Conservation (phyloP, 331 rosid species). For the Malus hybrid region DNA sequence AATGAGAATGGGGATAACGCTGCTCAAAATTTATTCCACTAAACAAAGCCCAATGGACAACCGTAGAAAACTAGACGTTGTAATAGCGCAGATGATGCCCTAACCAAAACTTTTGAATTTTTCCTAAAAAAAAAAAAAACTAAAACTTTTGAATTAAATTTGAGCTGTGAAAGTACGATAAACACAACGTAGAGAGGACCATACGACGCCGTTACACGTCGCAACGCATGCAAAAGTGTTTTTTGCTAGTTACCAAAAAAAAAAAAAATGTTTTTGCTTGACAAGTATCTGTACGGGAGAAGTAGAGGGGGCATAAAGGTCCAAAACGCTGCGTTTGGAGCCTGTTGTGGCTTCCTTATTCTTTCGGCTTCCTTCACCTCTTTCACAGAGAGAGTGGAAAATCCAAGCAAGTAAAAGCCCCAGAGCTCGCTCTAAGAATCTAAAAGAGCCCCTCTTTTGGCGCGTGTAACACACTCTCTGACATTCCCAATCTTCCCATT, state of each 20-base stretch:
- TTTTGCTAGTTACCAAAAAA: not conserved
- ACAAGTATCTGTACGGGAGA: not conserved
- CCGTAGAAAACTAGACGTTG: not conserved
- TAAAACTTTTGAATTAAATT: not conserved
- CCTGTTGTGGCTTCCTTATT: not conserved
- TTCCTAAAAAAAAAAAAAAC: no score
- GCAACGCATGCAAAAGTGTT: not conserved
- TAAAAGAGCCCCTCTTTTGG: slow-evolving; percentile 12
- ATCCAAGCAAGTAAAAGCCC: slow-evolving; percentile 14
- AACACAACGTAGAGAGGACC: not conserved
- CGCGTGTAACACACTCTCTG: slow-evolving; percentile 33
- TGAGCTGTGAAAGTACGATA: not conserved
- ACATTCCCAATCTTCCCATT: not conserved
- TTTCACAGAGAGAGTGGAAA: slow-evolving; percentile 3
- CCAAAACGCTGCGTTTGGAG: slow-evolving; percentile 46
- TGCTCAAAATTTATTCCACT: no score
- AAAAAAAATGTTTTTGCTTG: not conserved
- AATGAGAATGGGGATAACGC: no score
- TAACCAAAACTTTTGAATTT: not conserved
- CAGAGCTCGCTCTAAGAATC: slow-evolving; percentile 46
- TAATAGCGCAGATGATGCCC: not conserved
- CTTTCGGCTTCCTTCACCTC: slow-evolving; percentile 4
- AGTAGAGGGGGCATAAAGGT: slow-evolving; percentile 3
- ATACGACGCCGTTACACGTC: slow-evolving; percentile 1
- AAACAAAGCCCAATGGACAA: not conserved